Evolutionary conservation across 1,284 basidiomycete genomes (phyloP), one percentile per base, ranked within the genome.

Genomic region (Phellopilus nigrolimitatus): DNA sequence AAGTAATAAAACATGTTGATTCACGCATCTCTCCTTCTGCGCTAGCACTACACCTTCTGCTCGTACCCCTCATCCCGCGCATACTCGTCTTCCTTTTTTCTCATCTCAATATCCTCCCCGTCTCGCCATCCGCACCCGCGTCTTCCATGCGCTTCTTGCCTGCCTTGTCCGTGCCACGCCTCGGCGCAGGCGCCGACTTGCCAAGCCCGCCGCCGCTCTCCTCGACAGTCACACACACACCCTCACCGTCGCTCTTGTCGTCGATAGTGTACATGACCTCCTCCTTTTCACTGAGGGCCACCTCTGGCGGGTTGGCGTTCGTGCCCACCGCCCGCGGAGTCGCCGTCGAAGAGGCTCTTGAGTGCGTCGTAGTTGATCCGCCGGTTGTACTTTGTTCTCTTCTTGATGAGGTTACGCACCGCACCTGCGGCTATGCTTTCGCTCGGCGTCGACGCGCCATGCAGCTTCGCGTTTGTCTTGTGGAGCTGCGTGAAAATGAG

Each of bases 351-450:
- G 4, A 92, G 74, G 53, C 80, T 78, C 59, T 87, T 84, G 47
- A 93, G 76, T 0, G 88, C 90, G 59, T 88, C 84, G 63, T 94
- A 94, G 63, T 94, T 94, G 67, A 94, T 93, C 47, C 90, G 80
- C 62, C n/a, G 89, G 68, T 86, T 91, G 66, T 91, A 91, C 64
- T 82, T 89, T 19, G 81, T 74, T 56, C 84, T 89, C 67, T 89
- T 88, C 72, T 87, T 86, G 60, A 93, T 71, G 33, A 94, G 73
- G 53, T 84, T 86, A 19, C 77, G 79, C 28, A 91, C 88, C 3
- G 89, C 83, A 60, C 93, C 91, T 2, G n/a, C n/a, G n/a, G n/a
- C n/a, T n/a, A n/a, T n/a, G n/a, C n/a, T n/a, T n/a, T n/a, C n/a
- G n/a, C n/a, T n/a, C n/a, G n/a, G n/a, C 3, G 79, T 87, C 0